phyloP scores from a whole-genome alignment of 371 early-diverging fungal genomes.

The Nematocida sp. region DNA sequence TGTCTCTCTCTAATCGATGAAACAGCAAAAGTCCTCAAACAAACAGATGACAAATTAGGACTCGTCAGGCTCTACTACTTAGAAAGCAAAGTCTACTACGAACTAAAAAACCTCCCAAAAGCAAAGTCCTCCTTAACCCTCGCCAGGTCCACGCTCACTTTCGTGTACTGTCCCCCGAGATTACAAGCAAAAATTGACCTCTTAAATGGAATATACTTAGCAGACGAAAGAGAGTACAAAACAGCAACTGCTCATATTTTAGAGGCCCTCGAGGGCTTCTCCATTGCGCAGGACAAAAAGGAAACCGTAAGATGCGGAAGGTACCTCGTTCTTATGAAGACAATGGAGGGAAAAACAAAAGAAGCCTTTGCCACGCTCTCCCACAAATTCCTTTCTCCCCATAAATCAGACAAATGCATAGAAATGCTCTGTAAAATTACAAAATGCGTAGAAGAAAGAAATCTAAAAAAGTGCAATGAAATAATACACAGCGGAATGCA shows the following conservation, averaged over 20 bases:
- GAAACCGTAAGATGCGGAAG: slow-evolving; percentile 53
- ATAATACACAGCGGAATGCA: slow-evolving; percentile 47
- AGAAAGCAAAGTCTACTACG: slow-evolving; percentile 85
- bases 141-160: slow-evolving; percentile 87
- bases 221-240: slow-evolving; percentile 94
- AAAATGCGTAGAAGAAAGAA: slow-evolving; percentile 40
- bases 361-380: slow-evolving; percentile 58
- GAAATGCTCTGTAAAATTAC: slow-evolving; percentile 57
- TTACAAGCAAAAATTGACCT: slow-evolving; percentile 89
- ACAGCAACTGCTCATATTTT: slow-evolving; percentile 91
- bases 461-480: slow-evolving; percentile 55
- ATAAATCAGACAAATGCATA: slow-evolving; percentile 49
- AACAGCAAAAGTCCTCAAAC: slow-evolving; percentile 84
- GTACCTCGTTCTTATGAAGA: slow-evolving; percentile 65
- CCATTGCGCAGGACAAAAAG: slow-evolving; percentile 47
- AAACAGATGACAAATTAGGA: slow-evolving; percentile 90
- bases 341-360: slow-evolving; percentile 55
- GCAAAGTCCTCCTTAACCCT: slow-evolving; percentile 88
- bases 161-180: slow-evolving; percentile 92
- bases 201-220: slow-evolving; percentile 89
- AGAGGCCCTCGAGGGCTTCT: slow-evolving; percentile 78
- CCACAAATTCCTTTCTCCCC: slow-evolving; percentile 46
- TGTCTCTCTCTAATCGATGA: slow-evolving; percentile 76
- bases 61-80: slow-evolving; percentile 87
- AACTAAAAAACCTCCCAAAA: slow-evolving; percentile 81